phyloP scores from a whole-genome alignment of 495 filamentous ascomycete species.

The Oidiodendron maius region DNA sequence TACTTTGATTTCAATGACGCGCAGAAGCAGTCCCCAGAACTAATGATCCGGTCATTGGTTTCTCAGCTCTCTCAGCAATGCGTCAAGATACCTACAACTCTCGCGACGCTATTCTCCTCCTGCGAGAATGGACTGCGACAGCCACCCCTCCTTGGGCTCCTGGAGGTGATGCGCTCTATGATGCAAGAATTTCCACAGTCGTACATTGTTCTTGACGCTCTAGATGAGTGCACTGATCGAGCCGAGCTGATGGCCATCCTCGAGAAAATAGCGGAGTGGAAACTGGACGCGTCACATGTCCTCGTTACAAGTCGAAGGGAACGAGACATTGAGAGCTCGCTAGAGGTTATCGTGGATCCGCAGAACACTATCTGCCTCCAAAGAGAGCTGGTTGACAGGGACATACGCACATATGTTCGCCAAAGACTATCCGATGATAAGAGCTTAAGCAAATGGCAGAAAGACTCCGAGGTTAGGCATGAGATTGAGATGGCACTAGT shows the following conservation, averaged over 20 bases:
- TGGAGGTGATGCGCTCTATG: slow-evolving; percentile 9
- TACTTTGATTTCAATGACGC: slow-evolving; percentile 30
- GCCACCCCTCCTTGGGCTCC: slow-evolving; percentile 12
- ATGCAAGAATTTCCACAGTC: slow-evolving; percentile 11
- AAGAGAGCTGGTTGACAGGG: slow-evolving; percentile 9
- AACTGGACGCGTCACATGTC: slow-evolving; percentile 4
- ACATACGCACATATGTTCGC: slow-evolving; percentile 20
- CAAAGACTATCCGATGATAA: slow-evolving; percentile 10
- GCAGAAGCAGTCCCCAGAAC: slow-evolving; percentile 17
- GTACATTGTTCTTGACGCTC: slow-evolving; percentile 17
- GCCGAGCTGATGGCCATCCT: slow-evolving; percentile 1
- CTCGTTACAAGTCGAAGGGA: slow-evolving; percentile 12
- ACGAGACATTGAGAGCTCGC: slow-evolving; percentile 6
- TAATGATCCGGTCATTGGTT: slow-evolving; percentile 4
- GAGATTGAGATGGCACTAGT: slow-evolving; percentile 13
- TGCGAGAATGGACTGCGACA: slow-evolving; percentile 7
- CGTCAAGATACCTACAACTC: background rate
- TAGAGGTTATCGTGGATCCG: background rate
- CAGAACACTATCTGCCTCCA: slow-evolving; percentile 9
- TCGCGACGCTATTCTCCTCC: slow-evolving; percentile 9
- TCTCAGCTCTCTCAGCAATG: slow-evolving; percentile 1
- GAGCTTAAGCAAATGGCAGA: slow-evolving; percentile 14
- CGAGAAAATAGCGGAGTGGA: background rate
- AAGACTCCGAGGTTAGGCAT: slow-evolving; percentile 3
- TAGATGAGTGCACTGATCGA: slow-evolving; percentile 14